Percentiles rank a stretch among this genome's conserved stretches.
These are phyloP conservation scores for Coemansia sp. DNA, from an alignment of 192 early-diverging fungal genomes.

Conservation along the genomic window DNA sequence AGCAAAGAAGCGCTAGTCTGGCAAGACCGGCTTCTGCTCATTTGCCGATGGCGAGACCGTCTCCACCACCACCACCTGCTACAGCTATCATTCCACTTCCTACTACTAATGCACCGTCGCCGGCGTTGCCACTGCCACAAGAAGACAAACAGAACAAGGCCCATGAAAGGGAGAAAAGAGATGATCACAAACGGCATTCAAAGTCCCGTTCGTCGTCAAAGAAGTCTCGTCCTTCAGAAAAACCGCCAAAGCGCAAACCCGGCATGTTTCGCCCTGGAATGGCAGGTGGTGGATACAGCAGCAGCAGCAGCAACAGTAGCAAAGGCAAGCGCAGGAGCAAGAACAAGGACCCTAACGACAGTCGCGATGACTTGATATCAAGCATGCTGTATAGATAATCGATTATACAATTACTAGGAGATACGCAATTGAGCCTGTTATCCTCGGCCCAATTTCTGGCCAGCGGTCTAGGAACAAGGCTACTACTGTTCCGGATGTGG, in stretches of 20 bases:
- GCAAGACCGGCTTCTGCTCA: not conserved
- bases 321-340: not conserved
- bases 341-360: not conserved
- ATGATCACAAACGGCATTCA: not conserved
- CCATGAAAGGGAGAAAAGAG: not conserved
- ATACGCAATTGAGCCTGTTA: too few species aligned
- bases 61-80: not conserved
- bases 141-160: not conserved
- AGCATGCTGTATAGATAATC: not conserved
- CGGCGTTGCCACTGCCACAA: not conserved
- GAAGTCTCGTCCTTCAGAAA: not conserved
- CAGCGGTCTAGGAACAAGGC: too few species aligned
- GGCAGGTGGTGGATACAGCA: not conserved
- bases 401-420: not conserved
- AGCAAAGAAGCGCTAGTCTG: not conserved
- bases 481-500: too few species aligned
- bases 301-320: not conserved
- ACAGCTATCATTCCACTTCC: not conserved
- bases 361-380: conserved; percentile 4
- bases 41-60: not conserved
- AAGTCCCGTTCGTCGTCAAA: not conserved
- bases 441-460: too few species aligned
- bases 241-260: not conserved
- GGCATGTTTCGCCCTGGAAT: not conserved
- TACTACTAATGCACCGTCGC: too few species aligned